phyloP scores from a whole-genome alignment of 352 stramenopile species.

The Halophytophthora batemanensis region DNA sequence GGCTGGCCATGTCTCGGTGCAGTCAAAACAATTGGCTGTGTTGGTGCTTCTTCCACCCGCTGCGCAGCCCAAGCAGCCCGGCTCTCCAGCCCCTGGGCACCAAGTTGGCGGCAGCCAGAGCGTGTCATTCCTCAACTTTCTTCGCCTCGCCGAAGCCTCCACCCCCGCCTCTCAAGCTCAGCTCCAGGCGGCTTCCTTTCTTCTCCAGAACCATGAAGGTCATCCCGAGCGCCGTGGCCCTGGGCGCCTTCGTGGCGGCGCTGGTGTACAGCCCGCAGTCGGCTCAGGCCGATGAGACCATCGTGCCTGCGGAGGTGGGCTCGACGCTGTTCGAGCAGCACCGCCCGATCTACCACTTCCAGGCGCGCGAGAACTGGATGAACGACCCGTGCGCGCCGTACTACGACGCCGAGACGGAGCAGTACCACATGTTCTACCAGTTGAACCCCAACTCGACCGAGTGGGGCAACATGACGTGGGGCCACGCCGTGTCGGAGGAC shows the following conservation, averaged over 20 bases:
- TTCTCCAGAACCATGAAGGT: constrained; percentile 18
- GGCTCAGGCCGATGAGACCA: constrained; percentile 11
- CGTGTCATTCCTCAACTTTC: constrained; percentile 18
- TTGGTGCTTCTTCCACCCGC: too few species aligned
- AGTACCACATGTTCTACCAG: constrained; percentile 86
- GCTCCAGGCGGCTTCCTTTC: constrained; percentile 2
- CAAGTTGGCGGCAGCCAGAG: not conserved
- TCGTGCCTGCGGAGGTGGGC: constrained; percentile 30
- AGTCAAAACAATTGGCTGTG: too few species aligned
- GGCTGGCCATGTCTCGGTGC: too few species aligned
- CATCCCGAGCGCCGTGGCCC: constrained; percentile 11
- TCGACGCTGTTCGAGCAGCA: constrained; percentile 49
- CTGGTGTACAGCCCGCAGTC: constrained; percentile 14
- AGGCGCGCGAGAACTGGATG: constrained; percentile 72
- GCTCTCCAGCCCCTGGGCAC: not conserved
- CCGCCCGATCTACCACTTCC: constrained; percentile 61
- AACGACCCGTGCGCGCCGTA: constrained; percentile 69
- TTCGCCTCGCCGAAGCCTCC: constrained; percentile 12
- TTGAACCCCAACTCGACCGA: constrained; percentile 52
- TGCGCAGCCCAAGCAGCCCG: not conserved
- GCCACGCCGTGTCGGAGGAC: constrained; percentile 67
- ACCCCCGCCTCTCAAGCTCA: not conserved
- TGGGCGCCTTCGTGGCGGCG: constrained; percentile 11
- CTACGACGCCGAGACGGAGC: constrained; percentile 49
- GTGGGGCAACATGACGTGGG: constrained; percentile 79